A percentile compares a stretch with the other conserved stretches of the same genome.
phyloP scores from a whole-genome alignment of 305 asterid species.

The Fraxinus sp. region DNA sequence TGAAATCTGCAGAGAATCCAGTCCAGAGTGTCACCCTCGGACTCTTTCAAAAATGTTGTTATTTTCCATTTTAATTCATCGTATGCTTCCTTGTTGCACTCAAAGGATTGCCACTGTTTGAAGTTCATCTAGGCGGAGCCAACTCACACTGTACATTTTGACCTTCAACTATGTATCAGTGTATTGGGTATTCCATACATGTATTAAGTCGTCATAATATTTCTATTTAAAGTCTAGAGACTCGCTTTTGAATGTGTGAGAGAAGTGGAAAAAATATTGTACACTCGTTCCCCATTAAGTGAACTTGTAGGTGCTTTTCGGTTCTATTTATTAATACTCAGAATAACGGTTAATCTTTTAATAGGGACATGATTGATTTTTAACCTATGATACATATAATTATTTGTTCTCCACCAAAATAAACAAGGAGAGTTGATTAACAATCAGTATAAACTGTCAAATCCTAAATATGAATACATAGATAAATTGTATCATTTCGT shows the following conservation, averaged over 20 bases:
- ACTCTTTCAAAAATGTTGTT: not conserved
- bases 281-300: not conserved
- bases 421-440: not conserved
- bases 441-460: not conserved
- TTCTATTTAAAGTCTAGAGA: not conserved
- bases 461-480: not conserved
- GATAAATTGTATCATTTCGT: not conserved
- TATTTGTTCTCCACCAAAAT: not conserved
- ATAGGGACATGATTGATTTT: not conserved
- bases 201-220: not conserved
- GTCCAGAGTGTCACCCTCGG: constrained; percentile 24
- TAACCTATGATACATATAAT: not conserved
- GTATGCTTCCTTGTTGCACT: not conserved
- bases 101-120: not conserved
- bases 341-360: not conserved
- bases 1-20: constrained; percentile 32
- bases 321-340: not conserved
- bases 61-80: not conserved
- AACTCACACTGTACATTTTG: not conserved
- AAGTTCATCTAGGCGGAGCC: not conserved
- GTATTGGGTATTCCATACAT: not conserved
- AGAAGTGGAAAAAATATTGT: not conserved
- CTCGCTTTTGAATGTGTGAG: not conserved
- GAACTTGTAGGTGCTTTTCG: not conserved
- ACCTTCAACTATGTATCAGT: not conserved